Base-by-base conservation (phyloP, 1,139 yeast genomes). In the Yamadazyma kanchanaburiensis region DNA sequence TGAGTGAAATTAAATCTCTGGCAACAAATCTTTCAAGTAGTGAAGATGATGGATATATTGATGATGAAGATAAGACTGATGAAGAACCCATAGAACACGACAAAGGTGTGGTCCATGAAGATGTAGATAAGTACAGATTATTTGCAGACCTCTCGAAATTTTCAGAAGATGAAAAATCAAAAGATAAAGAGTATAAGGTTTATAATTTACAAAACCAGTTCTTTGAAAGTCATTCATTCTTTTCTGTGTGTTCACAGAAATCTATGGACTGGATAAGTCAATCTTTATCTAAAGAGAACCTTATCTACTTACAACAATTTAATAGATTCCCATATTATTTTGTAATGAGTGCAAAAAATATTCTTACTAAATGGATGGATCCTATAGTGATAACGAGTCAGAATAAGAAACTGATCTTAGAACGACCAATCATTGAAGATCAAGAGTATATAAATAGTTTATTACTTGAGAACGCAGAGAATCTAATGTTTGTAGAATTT, bases 221-320 rank as follows among this genome's bases (percentile, higher is more conserved):
- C 33, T 53, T 60, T 23, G 72, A 70, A 7, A 46, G 64, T 15
- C 73, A 66, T 39, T 63, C 70, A 12, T 51, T 63, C 27, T 37
- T 63, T 34, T 53, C 64, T 15, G 59, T 65, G 10, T 58, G 64
- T 31, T 61, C 70, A 6, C 49, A 49, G 11, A 57, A 58, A 27
- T 62, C 69, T 4, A 38, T 64, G 36, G 50, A 46, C 16, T 63
- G 66, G 62, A 60, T 66, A 22, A 50, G 46, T 15, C 40, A 42
- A 8, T 43, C 53, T 4, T 42, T 66, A 15, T 53, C 60, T 0
- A 45, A 51, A 1, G 49, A 45, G 3, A 46, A 55, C 5, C 36
- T 37, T 1, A 39, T 49, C 21, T 37, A 51, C 16, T 35, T 60
- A 4, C 37, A 45, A 4, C 67, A 69, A 9, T 45, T 67, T 24